Evolutionary conservation across 1,284 basidiomycete genomes (phyloP).

Genomic region (Ustilago crameri): DNA sequence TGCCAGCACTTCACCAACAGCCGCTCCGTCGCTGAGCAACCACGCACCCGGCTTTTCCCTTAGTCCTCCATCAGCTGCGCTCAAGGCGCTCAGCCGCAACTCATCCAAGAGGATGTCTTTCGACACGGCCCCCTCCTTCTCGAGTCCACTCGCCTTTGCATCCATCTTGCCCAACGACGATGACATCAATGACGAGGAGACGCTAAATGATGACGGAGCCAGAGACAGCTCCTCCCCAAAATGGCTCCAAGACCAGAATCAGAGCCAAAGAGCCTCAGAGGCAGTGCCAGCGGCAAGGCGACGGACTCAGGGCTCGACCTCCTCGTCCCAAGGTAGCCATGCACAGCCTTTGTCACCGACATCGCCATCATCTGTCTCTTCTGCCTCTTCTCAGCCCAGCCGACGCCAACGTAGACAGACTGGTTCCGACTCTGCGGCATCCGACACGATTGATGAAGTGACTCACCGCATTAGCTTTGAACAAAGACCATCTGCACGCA

Average conservation of each 20-base stretch:
- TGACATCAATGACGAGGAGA: conserved; percentile 33
- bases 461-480: conserved; percentile 15
- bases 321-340: conserved; percentile 27
- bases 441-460: conserved; percentile 23
- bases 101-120: conserved; percentile 55
- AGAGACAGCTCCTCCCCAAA: conserved; percentile 2
- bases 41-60: conserved; percentile 30
- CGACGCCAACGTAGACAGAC: conserved; percentile 26
- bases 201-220: conserved; percentile 15
- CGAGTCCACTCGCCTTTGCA: conserved; percentile 64
- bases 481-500: conserved; percentile 15
- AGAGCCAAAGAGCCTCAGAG: conserved; percentile 7
- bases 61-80: conserved; percentile 34
- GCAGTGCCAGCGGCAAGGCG: conserved; percentile 12
- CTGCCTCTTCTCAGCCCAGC: conserved; percentile 18
- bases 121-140: conserved; percentile 62
- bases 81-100: conserved; percentile 34
- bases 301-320: conserved; percentile 21
- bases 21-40: conserved; percentile 20
- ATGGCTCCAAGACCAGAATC: conserved; percentile 1
- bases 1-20: conserved; percentile 33
- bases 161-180: conserved; percentile 59
- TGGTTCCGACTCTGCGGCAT: conserved; percentile 28
- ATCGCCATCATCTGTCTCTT: conserved; percentile 35
- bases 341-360: conserved; percentile 29